Evolutionary conservation across 371 early-diverging fungal species (phyloP), one percentile per base, ranked within the genome.

Genomic region (Mortierella sp.): DNA sequence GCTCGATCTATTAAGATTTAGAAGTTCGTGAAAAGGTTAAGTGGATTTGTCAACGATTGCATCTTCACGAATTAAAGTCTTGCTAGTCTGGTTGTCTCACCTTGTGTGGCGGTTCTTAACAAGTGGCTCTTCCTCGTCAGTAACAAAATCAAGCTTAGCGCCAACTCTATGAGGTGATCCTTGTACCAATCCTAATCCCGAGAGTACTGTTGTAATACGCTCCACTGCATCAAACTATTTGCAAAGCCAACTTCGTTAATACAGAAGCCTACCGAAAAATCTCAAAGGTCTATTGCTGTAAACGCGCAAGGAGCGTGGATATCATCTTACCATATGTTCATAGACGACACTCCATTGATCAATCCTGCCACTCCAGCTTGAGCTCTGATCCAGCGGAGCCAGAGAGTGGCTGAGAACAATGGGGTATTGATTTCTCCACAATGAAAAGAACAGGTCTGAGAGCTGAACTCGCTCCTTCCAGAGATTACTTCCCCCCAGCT

Each of bases 351-450:
- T 66, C 86, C 86, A 84, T 55, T 84, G 86, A 63, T 86, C 86
- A 32, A 83, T 84, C 28, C 76, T 63, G 16, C 75, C 80, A 64
- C 85, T 84, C 86, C 86, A 86, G 50, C 77, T 85, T 40, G 79
- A 83, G 19, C 79, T 79, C 62, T 86, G 85, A 38, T 85, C 85
- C 47, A 86, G 63, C 2, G 86, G 84, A 16, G 80, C 86, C 41
- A 89, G 74, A 0, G 89, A 87, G 65, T 88, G 87, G 21, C 85
- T 84, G 15, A 92, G 72, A 21, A 88, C 78, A 83, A 86, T 87
- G 7, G 92, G 92, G 59, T 90, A 92, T 63, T 91, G 91, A 53
- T 92, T 92, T 41, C 86, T 86, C 91, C 91, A 92, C 13, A 90
- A 70, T 8, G 89, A 80, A 75, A 92, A 92, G 66, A 87, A 92